phyloP scores from a whole-genome alignment of 371 early-diverging fungal species.

The Apophysomyces elegans region DNA sequence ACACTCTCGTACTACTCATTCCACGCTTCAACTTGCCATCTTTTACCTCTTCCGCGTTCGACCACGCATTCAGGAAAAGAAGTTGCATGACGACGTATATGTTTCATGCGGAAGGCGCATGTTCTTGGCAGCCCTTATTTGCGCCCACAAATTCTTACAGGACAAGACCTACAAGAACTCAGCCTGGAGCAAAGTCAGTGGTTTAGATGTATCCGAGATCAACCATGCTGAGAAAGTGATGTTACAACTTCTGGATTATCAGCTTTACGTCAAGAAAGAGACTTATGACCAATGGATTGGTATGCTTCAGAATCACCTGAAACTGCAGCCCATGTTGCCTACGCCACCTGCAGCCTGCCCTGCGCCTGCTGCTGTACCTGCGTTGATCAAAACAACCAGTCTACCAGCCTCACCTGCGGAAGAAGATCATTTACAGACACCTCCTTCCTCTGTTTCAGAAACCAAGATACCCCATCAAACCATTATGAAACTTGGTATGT shows the following conservation, averaged over 20 bases:
- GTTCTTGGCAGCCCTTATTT: constrained; percentile 76
- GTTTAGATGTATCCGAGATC: constrained; percentile 69
- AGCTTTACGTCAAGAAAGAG: constrained; percentile 64
- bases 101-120: constrained; percentile 71
- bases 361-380: no score
- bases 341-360: constrained; percentile 17
- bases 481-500: constrained; percentile 1
- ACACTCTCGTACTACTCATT: constrained; percentile 74
- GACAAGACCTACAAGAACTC: constrained; percentile 78
- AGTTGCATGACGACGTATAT: constrained; percentile 25
- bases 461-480: constrained; percentile 6
- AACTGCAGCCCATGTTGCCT: constrained; percentile 16
- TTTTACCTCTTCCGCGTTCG: constrained; percentile 67
- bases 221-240: constrained; percentile 73
- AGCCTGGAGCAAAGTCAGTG: constrained; percentile 79
- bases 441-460: background rate
- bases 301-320: constrained; percentile 39
- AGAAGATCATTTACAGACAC: background rate
- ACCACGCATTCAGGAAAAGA: constrained; percentile 29
- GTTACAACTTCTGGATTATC: constrained; percentile 71
- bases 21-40: constrained; percentile 75
- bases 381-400: no score
- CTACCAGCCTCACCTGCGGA: constrained; percentile 6
- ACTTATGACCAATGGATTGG: constrained; percentile 52
- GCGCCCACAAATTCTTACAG: constrained; percentile 76